phyloP scores from a whole-genome alignment of 805 yeast genomes.

The Kluyveromyces siamensis region DNA sequence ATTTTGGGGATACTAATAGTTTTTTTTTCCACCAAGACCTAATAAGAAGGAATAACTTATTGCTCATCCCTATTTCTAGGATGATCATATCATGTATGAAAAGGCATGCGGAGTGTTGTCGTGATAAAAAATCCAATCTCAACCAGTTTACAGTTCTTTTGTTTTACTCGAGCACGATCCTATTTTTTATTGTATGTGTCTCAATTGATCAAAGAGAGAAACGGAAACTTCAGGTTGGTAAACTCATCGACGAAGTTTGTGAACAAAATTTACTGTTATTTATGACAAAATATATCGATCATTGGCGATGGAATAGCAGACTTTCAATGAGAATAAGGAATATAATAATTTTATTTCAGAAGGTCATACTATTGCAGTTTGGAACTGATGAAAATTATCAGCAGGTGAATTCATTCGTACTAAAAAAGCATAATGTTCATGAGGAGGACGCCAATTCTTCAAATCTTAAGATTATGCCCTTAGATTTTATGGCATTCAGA shows the following conservation, averaged over 20 bases:
- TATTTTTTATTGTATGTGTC: conserved; percentile 15
- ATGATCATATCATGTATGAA: conserved; percentile 13
- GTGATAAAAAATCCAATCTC: conserved; percentile 15
- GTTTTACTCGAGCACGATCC: conserved; percentile 20
- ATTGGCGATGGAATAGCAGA: conserved; percentile 54
- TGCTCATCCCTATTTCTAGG: conserved; percentile 9
- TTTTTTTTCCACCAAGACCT: conserved; percentile 10
- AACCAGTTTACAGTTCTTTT: conserved; percentile 13
- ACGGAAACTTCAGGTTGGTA: conserved; percentile 1
- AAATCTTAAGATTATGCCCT: conserved; percentile 54
- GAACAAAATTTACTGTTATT: conserved; percentile 31
- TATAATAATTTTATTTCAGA: conserved; percentile 44
- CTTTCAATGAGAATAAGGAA: conserved; percentile 44
- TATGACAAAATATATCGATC: conserved; percentile 45
- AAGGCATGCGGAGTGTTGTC: conserved; percentile 15
- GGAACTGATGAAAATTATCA: conserved; percentile 42
- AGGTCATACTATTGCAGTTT: conserved; percentile 47
- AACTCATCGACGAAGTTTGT: conserved; percentile 10
- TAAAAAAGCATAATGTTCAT: conserved; percentile 31
- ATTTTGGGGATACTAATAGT: conserved; percentile 7
- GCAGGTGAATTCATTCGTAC: conserved; percentile 39
- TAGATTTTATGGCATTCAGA: conserved; percentile 76
- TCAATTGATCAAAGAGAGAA: conserved; percentile 15
- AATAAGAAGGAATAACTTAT: conserved; percentile 17
- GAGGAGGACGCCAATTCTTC: conserved; percentile 18